phyloP scores from a whole-genome alignment of 2,329 filamentous ascomycete species.

The Diaporthe eres region DNA sequence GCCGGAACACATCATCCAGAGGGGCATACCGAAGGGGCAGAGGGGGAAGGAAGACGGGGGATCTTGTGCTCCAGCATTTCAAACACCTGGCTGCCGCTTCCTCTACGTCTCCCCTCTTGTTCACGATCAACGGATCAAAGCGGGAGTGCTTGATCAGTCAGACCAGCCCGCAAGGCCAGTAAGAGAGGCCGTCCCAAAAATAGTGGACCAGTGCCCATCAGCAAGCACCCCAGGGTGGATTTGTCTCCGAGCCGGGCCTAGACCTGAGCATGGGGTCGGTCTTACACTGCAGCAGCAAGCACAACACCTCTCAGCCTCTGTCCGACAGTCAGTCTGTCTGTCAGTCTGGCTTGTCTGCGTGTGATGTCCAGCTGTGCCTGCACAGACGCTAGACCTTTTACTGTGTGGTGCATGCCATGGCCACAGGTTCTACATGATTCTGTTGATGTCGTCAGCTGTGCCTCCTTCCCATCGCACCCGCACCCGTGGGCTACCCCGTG shows the following conservation, averaged over 20 bases:
- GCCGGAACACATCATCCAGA: conserved; percentile 22
- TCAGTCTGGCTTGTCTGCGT: background rate
- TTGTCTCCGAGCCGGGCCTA: conserved; percentile 27
- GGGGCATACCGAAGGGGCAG: background rate
- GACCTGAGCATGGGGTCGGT: conserved; percentile 13
- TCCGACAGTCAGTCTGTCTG: background rate
- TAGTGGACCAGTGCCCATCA: background rate
- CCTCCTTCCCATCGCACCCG: background rate
- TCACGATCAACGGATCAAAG: background rate
- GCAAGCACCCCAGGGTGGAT: background rate
- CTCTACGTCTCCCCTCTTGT: background rate
- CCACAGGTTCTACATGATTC: conserved; percentile 39
- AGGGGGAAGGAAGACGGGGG: background rate
- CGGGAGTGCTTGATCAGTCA: conserved; percentile 10
- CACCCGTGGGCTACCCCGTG: background rate
- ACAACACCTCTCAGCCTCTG: conserved; percentile 8
- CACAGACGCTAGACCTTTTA: conserved; percentile 5
- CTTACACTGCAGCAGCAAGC: conserved; percentile 28
- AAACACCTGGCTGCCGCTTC: conserved; percentile 5
- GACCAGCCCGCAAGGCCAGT: background rate
- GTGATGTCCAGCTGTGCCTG: conserved; percentile 16
- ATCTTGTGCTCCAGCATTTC: background rate
- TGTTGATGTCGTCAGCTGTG: conserved; percentile 39
- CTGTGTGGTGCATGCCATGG: conserved; percentile 6
- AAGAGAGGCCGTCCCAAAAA: conserved; percentile 23